A percentile compares a stretch with the other conserved stretches of the same genome.
phyloP scores from a whole-genome alignment of 139 green algal genomes.

The Eudorina sp. region DNA sequence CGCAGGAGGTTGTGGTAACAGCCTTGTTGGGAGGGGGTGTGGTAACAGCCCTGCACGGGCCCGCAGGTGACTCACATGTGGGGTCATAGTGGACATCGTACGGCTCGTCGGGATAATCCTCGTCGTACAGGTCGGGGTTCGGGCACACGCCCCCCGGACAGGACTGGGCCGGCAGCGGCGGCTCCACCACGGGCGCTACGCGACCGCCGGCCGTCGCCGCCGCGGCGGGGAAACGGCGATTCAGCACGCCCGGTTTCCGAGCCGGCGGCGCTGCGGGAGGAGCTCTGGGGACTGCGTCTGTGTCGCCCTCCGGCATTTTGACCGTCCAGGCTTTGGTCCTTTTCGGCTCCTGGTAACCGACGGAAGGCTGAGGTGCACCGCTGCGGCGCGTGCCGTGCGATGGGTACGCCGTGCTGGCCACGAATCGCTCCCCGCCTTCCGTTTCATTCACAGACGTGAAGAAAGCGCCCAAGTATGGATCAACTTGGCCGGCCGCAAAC shows the following conservation, averaged over 20 bases:
- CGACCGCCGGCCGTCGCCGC: neutral
- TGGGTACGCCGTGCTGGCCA: no score
- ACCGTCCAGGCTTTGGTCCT: conserved; percentile 18
- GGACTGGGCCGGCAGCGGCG: conserved; percentile 2
- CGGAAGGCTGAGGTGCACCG: no score
- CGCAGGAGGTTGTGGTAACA: no score
- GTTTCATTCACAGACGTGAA: no score
- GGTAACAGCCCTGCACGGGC: neutral
- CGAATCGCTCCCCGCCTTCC: no score
- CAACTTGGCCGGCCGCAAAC: no score
- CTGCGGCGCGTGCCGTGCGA: neutral
- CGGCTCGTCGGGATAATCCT: neutral
- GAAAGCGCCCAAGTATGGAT: no score
- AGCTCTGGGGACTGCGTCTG: neutral
- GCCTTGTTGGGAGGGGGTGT: no score
- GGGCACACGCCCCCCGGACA: conserved; percentile 17
- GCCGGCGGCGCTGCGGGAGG: neutral
- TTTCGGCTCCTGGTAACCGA: no score
- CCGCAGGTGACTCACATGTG: neutral
- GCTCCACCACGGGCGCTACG: neutral
- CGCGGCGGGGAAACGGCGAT: neutral
- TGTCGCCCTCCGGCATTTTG: neutral
- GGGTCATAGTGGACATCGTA: conserved; percentile 40
- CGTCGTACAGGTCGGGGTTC: conserved; percentile 19
- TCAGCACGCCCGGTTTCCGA: neutral